Conservation (phyloP, 208 protist species). For the Crithidia fasciculata region DNA sequence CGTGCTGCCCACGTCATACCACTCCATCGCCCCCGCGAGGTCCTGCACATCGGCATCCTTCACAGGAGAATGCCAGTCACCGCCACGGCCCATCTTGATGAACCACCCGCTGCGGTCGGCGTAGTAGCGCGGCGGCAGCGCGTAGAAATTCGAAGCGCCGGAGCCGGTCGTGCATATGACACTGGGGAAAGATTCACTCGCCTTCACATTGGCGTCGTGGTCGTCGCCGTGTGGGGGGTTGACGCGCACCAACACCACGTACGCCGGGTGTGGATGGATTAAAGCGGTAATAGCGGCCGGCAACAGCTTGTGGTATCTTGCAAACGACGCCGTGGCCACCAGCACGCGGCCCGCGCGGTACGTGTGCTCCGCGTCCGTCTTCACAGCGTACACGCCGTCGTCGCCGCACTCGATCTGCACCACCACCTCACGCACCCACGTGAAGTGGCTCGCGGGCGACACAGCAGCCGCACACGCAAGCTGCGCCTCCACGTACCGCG, state of each 20-base stretch:
- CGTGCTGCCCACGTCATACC: slow-evolving; percentile 23
- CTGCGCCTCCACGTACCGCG: slow-evolving; percentile 29
- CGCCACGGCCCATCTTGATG: slow-evolving; percentile 34
- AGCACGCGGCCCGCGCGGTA: slow-evolving; percentile 25
- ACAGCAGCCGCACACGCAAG: slow-evolving; percentile 15
- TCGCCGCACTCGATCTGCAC: slow-evolving; percentile 14
- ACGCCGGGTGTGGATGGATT: slow-evolving; percentile 3
- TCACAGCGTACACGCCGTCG: slow-evolving; percentile 21
- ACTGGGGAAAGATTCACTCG: slow-evolving; percentile 19
- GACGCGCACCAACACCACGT: slow-evolving; percentile 29
- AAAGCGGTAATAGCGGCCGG: neutral
- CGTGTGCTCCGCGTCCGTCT: slow-evolving; percentile 16
- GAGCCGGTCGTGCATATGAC: slow-evolving; percentile 27
- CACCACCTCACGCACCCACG: slow-evolving; percentile 24
- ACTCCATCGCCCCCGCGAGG: slow-evolving; percentile 21
- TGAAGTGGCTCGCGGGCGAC: slow-evolving; percentile 14
- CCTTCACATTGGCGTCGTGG: slow-evolving; percentile 22
- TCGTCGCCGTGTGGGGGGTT: slow-evolving; percentile 13
- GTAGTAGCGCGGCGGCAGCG: slow-evolving; percentile 41
- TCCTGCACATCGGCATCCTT: slow-evolving; percentile 2
- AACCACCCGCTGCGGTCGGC: slow-evolving; percentile 28
- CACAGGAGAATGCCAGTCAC: neutral
- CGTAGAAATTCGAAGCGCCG: slow-evolving; percentile 24
- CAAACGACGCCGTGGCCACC: slow-evolving; percentile 27
- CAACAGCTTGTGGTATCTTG: slow-evolving; percentile 24